Percentiles rank a stretch among this genome's conserved stretches.
phyloP scores from a whole-genome alignment of 106 monocot genomes.

The Xerophyta viscosa region DNA sequence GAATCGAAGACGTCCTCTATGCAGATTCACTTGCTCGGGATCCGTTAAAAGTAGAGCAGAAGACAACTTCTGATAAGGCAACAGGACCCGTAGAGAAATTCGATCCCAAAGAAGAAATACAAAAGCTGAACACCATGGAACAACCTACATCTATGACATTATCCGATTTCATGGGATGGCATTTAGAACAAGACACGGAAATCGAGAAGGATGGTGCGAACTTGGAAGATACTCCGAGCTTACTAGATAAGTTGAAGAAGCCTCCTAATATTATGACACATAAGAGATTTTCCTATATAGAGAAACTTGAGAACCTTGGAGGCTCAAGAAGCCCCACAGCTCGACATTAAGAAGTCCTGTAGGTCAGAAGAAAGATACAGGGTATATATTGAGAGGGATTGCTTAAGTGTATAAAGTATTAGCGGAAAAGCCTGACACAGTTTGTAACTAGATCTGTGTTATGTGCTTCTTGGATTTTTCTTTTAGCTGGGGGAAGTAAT shows the following conservation, averaged over 20 bases:
- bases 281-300: constrained; percentile 48
- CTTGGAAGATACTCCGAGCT: neutral
- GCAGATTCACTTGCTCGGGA: constrained; percentile 45
- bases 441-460: neutral
- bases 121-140: constrained; percentile 46
- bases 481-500: neutral
- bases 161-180: constrained; percentile 89
- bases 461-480: neutral
- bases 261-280: constrained; percentile 14
- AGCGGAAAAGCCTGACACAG: neutral
- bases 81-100: constrained; percentile 27
- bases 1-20: constrained; percentile 79
- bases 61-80: constrained; percentile 7
- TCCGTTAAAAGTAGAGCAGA: constrained; percentile 23
- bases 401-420: too few relatives aligned
- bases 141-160: constrained; percentile 61
- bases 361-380: too few relatives aligned
- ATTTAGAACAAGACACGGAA: constrained; percentile 45
- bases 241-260: constrained; percentile 16
- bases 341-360: constrained; percentile 28
- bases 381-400: too few relatives aligned
- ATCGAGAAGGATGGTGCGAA: constrained; percentile 19
- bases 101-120: constrained; percentile 51
- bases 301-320: constrained; percentile 46
- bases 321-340: constrained; percentile 55